These are phyloP conservation scores for Kuraishia ogatae DNA, from an alignment of 805 yeast species.

Conservation along the genomic window DNA sequence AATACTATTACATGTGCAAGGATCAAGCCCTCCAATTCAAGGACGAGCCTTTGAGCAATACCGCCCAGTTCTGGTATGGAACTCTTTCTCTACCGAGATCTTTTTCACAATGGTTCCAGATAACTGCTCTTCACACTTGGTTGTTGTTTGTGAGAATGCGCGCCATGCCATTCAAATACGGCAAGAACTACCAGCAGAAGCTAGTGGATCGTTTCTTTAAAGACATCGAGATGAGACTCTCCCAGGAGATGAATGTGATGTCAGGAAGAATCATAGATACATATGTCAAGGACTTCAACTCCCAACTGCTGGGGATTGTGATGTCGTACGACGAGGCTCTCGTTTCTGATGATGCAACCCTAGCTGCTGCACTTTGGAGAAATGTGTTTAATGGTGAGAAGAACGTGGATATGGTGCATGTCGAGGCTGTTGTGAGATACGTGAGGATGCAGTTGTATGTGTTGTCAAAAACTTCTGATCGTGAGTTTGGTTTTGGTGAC, in stretches of 20 bases:
- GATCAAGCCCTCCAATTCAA: constrained; percentile 73
- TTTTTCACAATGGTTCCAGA: constrained; percentile 94
- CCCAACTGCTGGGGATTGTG: constrained; percentile 83
- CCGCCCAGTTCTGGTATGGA: constrained; percentile 81
- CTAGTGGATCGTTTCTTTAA: constrained; percentile 81
- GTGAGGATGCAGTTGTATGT: constrained; percentile 86
- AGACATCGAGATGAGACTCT: constrained; percentile 81
- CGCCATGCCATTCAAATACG: constrained; percentile 86
- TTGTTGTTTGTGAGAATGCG: constrained; percentile 91
- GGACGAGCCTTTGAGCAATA: constrained; percentile 59
- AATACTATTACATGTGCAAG: constrained; percentile 81
- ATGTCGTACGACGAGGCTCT: constrained; percentile 92
- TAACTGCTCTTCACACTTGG: constrained; percentile 89
- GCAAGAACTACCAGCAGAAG: constrained; percentile 86
- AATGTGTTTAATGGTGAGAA: constrained; percentile 83
- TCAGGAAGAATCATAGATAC: constrained; percentile 78
- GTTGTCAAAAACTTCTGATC: constrained; percentile 74
- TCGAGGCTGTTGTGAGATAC: constrained; percentile 86
- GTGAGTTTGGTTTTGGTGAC: constrained; percentile 89
- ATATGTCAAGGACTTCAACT: constrained; percentile 82
- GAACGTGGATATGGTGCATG: constrained; percentile 69
- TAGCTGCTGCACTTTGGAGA: constrained; percentile 82
- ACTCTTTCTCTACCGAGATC: constrained; percentile 76
- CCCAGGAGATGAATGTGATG: constrained; percentile 77
- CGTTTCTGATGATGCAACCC: constrained; percentile 64